These are phyloP conservation scores for Lipomyces yamanashiensis DNA, from an alignment of 805 yeast species.

Conservation along the genomic window DNA sequence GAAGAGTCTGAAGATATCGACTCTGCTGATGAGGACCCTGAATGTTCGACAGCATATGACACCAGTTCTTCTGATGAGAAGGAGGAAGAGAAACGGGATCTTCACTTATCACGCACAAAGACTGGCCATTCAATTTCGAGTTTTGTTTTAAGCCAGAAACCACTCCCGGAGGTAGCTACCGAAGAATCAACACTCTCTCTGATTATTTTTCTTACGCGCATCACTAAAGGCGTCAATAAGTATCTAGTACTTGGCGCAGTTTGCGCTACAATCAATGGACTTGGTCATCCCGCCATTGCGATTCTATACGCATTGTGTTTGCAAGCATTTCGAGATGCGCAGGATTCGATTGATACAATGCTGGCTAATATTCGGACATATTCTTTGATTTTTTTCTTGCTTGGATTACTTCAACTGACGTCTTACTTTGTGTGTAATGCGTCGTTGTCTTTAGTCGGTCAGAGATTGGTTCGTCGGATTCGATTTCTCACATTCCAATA, in stretches of 20 bases:
- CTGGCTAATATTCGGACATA: conserved; percentile 42
- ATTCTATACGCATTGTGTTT: conserved; percentile 21
- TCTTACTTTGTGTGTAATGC: conserved; percentile 22
- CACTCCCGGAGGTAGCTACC: neutral
- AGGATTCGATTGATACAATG: conserved; percentile 6
- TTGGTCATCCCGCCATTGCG: conserved; percentile 17
- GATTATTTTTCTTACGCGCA: conserved; percentile 12
- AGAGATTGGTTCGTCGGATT: conserved; percentile 38
- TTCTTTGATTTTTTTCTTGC: conserved; percentile 21
- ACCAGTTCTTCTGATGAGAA: conserved; percentile 11
- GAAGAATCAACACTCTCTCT: conserved; percentile 7
- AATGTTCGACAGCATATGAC: conserved; percentile 10
- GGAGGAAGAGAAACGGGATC: conserved; percentile 5
- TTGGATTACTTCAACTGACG: conserved; percentile 18
- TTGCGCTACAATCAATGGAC: conserved; percentile 19
- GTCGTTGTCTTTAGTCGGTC: conserved; percentile 22
- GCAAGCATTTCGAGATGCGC: conserved; percentile 15
- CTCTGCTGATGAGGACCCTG: conserved; percentile 9
- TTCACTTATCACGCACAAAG: conserved; percentile 11
- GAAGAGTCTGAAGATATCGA: neutral
- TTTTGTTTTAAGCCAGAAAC: conserved; percentile 1
- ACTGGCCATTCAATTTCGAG: conserved; percentile 26
- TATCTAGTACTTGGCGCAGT: conserved; percentile 15
- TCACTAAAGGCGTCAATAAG: neutral
- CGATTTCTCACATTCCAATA: conserved; percentile 37